A percentile compares a stretch with the other conserved stretches of the same genome.
phyloP scores from a whole-genome alignment of 1,139 yeast species.

The Saccharomyces hybrid region DNA sequence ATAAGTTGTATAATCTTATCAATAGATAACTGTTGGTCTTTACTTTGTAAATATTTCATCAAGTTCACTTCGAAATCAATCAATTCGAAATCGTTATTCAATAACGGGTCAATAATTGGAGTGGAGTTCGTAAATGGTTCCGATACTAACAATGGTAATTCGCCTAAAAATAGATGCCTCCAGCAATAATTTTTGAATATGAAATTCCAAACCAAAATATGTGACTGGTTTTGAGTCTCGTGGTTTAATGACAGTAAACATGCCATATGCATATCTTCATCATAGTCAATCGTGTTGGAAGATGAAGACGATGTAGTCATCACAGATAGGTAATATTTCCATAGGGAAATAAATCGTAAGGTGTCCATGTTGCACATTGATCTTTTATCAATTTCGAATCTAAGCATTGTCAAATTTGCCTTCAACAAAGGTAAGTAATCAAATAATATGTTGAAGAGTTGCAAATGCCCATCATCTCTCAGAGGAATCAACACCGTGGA shows the following conservation, averaged over 20 bases:
- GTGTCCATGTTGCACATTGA: conserved; percentile 11
- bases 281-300: conserved; percentile 13
- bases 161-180: conserved; percentile 27
- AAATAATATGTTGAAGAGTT: conserved; percentile 14
- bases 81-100: conserved; percentile 18
- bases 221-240: conserved; percentile 19
- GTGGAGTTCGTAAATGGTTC: conserved; percentile 17
- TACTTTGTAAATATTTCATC: conserved; percentile 23
- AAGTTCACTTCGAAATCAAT: conserved; percentile 20
- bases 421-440: conserved; percentile 12
- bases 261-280: conserved; percentile 26
- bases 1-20: conserved; percentile 15
- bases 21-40: conserved; percentile 20
- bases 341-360: conserved; percentile 18
- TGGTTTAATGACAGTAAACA: conserved; percentile 21
- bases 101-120: conserved; percentile 22
- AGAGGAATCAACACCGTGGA: conserved; percentile 22
- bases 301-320: conserved; percentile 12
- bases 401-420: conserved; percentile 15
- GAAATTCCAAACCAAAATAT: conserved; percentile 24
- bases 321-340: conserved; percentile 21
- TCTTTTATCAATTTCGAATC: conserved; percentile 17
- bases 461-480: conserved; percentile 17
- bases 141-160: conserved; percentile 18
- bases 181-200: conserved; percentile 25